A percentile compares a stretch with the other conserved stretches of the same genome.
phyloP scores from a whole-genome alignment of 495 filamentous ascomycete species.

The Astrothelium macrocarpum region DNA sequence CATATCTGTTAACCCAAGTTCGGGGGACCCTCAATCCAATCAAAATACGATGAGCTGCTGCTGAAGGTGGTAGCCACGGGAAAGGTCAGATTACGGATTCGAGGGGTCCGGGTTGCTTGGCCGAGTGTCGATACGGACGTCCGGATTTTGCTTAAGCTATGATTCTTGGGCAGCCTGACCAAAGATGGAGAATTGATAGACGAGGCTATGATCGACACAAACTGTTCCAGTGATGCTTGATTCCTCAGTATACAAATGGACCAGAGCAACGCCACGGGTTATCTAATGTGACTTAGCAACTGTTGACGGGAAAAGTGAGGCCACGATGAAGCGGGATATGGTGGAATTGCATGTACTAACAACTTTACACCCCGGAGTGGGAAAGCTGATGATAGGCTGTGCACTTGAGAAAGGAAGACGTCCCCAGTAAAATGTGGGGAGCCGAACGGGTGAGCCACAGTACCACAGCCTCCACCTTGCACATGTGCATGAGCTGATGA shows the following conservation, averaged over 20 bases:
- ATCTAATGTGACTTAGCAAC: not conserved
- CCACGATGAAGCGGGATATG: not conserved
- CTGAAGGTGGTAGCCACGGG: not conserved
- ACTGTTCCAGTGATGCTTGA: not conserved
- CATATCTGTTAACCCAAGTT: conserved; percentile 1
- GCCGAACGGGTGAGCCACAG: not conserved
- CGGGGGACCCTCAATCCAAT: not conserved
- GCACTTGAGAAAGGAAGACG: not conserved
- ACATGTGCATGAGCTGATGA: not conserved
- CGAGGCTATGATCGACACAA: not conserved
- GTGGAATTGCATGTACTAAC: not conserved
- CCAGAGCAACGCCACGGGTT: not conserved
- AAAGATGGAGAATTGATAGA: not conserved
- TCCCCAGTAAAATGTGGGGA: conserved; percentile 1
- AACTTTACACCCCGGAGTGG: not conserved
- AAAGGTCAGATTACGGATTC: not conserved
- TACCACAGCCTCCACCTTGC: not conserved
- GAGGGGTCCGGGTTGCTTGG: not conserved
- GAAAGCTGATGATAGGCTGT: not conserved
- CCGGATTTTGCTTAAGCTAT: not conserved
- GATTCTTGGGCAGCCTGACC: not conserved
- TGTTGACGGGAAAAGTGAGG: not conserved
- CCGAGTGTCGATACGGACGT: not conserved
- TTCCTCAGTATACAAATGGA: not conserved
- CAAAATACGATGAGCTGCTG: not conserved